Evolutionary conservation across 768 basidiomycete genomes (phyloP), one percentile per base, ranked within the genome.

Genomic region (Tylopilus plumbeoviolaceoides): DNA sequence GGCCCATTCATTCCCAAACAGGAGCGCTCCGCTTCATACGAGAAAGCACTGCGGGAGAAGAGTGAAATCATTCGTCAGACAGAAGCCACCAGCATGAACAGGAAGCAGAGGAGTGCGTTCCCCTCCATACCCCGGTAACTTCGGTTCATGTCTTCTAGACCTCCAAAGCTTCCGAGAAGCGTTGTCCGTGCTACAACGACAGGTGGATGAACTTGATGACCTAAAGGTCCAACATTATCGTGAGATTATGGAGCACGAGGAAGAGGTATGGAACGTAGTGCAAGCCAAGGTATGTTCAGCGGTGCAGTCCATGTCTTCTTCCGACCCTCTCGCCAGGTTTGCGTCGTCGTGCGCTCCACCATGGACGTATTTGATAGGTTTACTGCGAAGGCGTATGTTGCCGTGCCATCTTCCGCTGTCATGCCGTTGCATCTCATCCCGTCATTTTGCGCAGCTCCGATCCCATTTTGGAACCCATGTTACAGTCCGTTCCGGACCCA

Each of bases 191-290:
- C 73, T 95, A 39, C 94, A 95, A 60, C 77, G 83, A 38, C 92
- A 95, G 68, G 92, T 98, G 0, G 91, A 95, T 60, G 93, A 93
- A 54, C 75, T 97, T 3, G 94, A 98, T 69, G 82, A 82, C 49
- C 73, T 98, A 51, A 95, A 95, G 64, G 80, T 75, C 8, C 76
- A 80, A 7, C 92, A 98, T 71, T 95, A 98, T 63, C 81, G 86
- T 57, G 86, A 92, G 61, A 92, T 95, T 48, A 72, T 93, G 46
- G 89, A 91, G 53, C 93, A 94, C 60, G 94, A 97, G 71, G 91
- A 95, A 60, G 86, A 95, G 68, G 87, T 92, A n/a, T 98, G 95
- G 95, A 84, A 94, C 61, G 81, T 83, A 14, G 91, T 95, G 7
- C 84, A 95, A 66, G 82, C 78, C 57, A 95, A 95, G 76, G 88